These are phyloP conservation scores for Ceratocystis alfenasii DNA, from an alignment of 2,329 filamentous ascomycete species.

Conservation along the genomic window DNA sequence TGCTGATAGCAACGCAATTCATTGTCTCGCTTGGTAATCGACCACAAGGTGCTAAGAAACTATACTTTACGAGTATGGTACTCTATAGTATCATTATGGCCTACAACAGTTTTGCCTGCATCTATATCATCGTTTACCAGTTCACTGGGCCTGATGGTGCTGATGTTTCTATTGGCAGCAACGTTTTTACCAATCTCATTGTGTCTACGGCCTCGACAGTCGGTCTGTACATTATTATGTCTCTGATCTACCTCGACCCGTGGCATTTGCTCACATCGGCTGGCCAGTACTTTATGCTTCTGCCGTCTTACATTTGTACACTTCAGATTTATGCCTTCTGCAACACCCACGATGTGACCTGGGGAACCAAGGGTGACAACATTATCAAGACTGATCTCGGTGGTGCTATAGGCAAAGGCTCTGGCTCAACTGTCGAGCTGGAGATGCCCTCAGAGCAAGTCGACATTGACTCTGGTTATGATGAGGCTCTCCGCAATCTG, in stretches of 20 bases:
- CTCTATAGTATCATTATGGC: slow-evolving; percentile 90
- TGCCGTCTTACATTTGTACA: slow-evolving; percentile 91
- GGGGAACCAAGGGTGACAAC: slow-evolving; percentile 98
- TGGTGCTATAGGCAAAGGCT: slow-evolving; percentile 62
- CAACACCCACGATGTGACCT: slow-evolving; percentile 97
- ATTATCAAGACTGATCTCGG: slow-evolving; percentile 86
- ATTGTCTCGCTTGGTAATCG: slow-evolving; percentile 93
- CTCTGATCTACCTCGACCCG: slow-evolving; percentile 88
- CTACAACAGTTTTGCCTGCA: slow-evolving; percentile 79
- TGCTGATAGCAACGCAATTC: slow-evolving; percentile 89
- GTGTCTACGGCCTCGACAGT: slow-evolving; percentile 80
- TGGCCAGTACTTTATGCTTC: slow-evolving; percentile 79
- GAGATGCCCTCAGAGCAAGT: slow-evolving; percentile 98
- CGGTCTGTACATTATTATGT: slow-evolving; percentile 92
- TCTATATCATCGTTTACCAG: slow-evolving; percentile 84
- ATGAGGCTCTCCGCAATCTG: slow-evolving; percentile 90
- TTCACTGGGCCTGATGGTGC: slow-evolving; percentile 43
- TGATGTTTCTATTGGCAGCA: slow-evolving; percentile 57
- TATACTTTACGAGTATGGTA: slow-evolving; percentile 80
- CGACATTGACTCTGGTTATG: slow-evolving; percentile 94
- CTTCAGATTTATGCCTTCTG: slow-evolving; percentile 98
- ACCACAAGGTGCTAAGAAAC: slow-evolving; percentile 82
- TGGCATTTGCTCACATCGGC: slow-evolving; percentile 98
- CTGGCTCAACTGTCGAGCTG: slow-evolving; percentile 65
- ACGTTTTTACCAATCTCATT: slow-evolving; percentile 89